Base-by-base conservation (phyloP, 2,329 filamentous ascomycete species). In the Chaetomium sp. region DNA sequence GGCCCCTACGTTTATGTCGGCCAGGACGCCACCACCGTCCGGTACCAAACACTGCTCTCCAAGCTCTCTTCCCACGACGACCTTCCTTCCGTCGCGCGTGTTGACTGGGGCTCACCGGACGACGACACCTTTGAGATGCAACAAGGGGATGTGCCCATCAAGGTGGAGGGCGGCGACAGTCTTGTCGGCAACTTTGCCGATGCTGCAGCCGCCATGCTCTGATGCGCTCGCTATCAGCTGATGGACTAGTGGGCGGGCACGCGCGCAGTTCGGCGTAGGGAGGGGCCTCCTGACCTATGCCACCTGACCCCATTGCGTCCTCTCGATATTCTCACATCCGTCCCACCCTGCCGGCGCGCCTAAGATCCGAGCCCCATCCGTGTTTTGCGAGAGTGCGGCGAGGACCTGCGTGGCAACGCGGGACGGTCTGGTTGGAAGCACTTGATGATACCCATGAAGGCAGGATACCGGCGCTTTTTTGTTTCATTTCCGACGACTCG, bases 161-260 rank as follows among this genome's bases (percentile, higher is more conserved):
- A 78, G 70, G 74, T 77, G 19, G 76, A 77, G 54, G 74, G 73
- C 29, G 74, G 74, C 38, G 78, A 78, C 53, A 79, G 82, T 54
- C 79, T 87, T 49, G 83, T 87, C 16, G 85, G 85, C 51, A 87
- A 85, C 19, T 87, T 87, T 77, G 82, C 83, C 53, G 85, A 87
- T 71, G 85, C 85, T 25, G 84, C 83, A 25, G 81, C 81, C 12
- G 82, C 81, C 19, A 83, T 84, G 77, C 77, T 78, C 71, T 80
- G 70, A 78, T 35, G 23, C 23, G 23, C 3, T 35, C 57, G 1
- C 2, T 25, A 45, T 59, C 59, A 60, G 33, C 35, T 33, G 55
- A 60, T n/a, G 23, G 35, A 21, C 19, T 27, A 47, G 23, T 25
- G 10, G 29, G 0, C 23, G 7, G 19, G 38, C n/a, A 16, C n/a